A percentile compares a stretch with the other conserved stretches of the same genome.
Evolutionary conservation across 2,329 filamentous ascomycete genomes (phyloP).

Genomic region (Fusarium devonianum): DNA sequence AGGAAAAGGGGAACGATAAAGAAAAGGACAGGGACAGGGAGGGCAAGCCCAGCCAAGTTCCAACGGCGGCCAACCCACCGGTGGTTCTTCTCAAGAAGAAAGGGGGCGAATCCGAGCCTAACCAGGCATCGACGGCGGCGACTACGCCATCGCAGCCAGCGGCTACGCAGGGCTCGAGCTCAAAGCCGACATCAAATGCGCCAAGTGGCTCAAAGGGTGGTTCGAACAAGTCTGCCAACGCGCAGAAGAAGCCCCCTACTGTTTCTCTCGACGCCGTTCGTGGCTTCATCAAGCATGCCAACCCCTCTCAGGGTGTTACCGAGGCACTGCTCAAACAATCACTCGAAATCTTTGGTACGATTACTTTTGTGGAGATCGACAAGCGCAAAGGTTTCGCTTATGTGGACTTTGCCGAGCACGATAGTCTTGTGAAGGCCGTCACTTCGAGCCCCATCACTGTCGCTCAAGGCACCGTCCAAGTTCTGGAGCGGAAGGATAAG

Average conservation of each 20-base stretch:
- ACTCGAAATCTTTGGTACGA: conserved; percentile 75
- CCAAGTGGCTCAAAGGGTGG: conserved; percentile 28
- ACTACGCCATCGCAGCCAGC: conserved; percentile 34
- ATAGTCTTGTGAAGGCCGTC: conserved; percentile 78
- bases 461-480: conserved; percentile 84
- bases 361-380: conserved; percentile 88
- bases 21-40: conserved; percentile 39
- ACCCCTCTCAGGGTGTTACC: conserved; percentile 89
- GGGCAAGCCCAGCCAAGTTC: conserved; percentile 17
- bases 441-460: conserved; percentile 82
- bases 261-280: conserved; percentile 61
- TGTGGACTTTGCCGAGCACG: conserved; percentile 81
- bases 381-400: conserved; percentile 95
- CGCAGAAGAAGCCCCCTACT: conserved; percentile 46
- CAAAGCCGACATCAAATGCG: conserved; percentile 32
- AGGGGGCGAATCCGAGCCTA: conserved; percentile 36
- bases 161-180: conserved; percentile 43
- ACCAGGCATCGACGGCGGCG: conserved; percentile 37
- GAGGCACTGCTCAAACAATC: conserved; percentile 79
- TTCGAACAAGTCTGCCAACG: conserved; percentile 36
- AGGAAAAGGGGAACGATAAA: conserved; percentile 38
- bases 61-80: conserved; percentile 44
- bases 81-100: conserved; percentile 54
- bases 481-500: conserved; percentile 80
- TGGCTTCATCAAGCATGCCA: conserved; percentile 82